phyloP scores from a whole-genome alignment of 371 early-diverging fungal species.

The Batkoa obscura region DNA sequence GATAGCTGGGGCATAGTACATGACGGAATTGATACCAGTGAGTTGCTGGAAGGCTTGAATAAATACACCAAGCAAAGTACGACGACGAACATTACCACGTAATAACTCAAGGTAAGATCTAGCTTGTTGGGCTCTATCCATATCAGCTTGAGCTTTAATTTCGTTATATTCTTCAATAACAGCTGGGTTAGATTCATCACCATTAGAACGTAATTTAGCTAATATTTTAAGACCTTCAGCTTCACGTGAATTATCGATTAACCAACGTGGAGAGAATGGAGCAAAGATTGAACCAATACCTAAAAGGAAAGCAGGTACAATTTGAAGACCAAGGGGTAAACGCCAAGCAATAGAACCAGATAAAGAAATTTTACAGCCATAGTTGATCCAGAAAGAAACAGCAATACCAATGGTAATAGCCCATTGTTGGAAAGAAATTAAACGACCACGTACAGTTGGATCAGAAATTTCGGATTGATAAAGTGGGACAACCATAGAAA shows the following conservation, averaged over 20 bases:
- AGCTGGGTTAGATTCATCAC: constrained; percentile 21
- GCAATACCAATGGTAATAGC: constrained; percentile 39
- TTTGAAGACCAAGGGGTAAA: constrained; percentile 58
- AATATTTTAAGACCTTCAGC: constrained; percentile 42
- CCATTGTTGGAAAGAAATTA: constrained; percentile 77
- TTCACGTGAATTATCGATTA: constrained; percentile 32
- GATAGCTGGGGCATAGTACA: constrained; percentile 52
- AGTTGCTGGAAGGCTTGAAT: constrained; percentile 56
- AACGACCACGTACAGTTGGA: constrained; percentile 59
- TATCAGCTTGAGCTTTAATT: constrained; percentile 38
- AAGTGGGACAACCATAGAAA: constrained; percentile 9
- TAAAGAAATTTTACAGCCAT: not conserved
- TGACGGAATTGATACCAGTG: constrained; percentile 49
- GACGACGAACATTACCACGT: constrained; percentile 27
- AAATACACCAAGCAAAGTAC: constrained; percentile 38
- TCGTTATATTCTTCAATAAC: constrained; percentile 48
- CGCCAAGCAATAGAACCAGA: constrained; percentile 32
- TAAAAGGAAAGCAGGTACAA: constrained; percentile 38
- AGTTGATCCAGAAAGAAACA: constrained; percentile 1
- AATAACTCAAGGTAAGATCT: constrained; percentile 54
- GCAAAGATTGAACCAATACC: constrained; percentile 43
- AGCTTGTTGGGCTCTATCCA: constrained; percentile 44
- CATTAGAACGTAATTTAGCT: constrained; percentile 40
- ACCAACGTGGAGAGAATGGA: constrained; percentile 87
- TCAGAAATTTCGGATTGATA: constrained; percentile 86